Evolutionary conservation across 1,139 yeast genomes (phyloP).

Genomic region (Debaryomyces sp.): DNA sequence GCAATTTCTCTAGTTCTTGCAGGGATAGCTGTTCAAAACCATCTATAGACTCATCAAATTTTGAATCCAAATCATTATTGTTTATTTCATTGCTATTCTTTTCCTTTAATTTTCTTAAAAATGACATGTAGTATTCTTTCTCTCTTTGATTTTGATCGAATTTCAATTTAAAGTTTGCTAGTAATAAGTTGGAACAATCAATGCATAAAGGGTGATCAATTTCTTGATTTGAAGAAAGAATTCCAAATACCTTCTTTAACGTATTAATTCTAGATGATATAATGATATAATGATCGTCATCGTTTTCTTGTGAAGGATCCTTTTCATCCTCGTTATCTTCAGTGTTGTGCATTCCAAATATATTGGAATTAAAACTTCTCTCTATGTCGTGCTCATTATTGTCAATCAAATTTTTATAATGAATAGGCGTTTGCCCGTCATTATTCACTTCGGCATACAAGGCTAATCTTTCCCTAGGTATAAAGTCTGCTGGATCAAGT

Average conservation of each 20-base stretch:
- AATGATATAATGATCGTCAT: constrained; percentile 15
- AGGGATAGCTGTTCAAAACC: constrained; percentile 40
- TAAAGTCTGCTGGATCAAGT: constrained; percentile 32
- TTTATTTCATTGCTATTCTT: constrained; percentile 31
- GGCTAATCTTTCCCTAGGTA: constrained; percentile 36
- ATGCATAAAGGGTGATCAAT: constrained; percentile 88
- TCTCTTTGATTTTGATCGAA: constrained; percentile 78
- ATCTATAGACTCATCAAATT: constrained; percentile 41
- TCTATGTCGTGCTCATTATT: constrained; percentile 19
- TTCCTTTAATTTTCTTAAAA: constrained; percentile 67
- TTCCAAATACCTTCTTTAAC: constrained; percentile 65
- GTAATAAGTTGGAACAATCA: constrained; percentile 75
- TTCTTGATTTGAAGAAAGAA: constrained; percentile 61
- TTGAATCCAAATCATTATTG: constrained; percentile 29
- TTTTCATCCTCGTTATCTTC: constrained; percentile 11
- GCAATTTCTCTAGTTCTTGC: constrained; percentile 38
- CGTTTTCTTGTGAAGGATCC: constrained; percentile 12
- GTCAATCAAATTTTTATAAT: constrained; percentile 18
- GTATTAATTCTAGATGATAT: constrained; percentile 51
- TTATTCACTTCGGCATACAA: constrained; percentile 24
- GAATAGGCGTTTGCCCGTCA: constrained; percentile 21
- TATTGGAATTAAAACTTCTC: constrained; percentile 25
- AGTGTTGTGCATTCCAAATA: constrained; percentile 35
- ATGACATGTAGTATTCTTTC: constrained; percentile 75
- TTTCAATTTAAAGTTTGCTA: constrained; percentile 67